Base-by-base conservation (phyloP, 495 filamentous ascomycete genomes). In the Trichocladium antarcticum region DNA sequence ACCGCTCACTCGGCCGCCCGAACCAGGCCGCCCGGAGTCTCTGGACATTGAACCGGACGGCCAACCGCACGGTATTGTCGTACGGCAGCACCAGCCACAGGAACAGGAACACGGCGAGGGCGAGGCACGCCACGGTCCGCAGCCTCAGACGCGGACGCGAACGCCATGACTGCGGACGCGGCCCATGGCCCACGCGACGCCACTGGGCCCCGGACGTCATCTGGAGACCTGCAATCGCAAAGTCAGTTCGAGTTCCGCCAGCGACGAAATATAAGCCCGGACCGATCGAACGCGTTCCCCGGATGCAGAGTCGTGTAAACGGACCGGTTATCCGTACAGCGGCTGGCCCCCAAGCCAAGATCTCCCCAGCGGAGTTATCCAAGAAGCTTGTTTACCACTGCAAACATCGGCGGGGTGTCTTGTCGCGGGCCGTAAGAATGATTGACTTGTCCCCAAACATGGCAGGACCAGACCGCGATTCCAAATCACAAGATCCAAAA, bases 41-140 rank as follows among this genome's bases (percentile, higher is more conserved):
- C n/a, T 48, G 41, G 8, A 42, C 2, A 17, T 62, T 57, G 27
- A 50, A 64, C 24, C 53, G 44, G 11, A 60, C 29, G 12, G 50
- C 55, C 15, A 60, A 48, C 4, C 55, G 58, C 17, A 49, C 28
- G 9, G 48, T 8, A 29, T 50, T 58, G 28, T 64, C 59, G 43
- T 55, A 51, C 7, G 61, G 59, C 9, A 64, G 49, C 1, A 56
- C 24, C 19, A 54, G 15, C 50, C 47, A 56, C 16, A 50, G 16
- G 40, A 53, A 35, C 11, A 58, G 24, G 15, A 58, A 36, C 5
- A 46, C 1, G 22, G 22, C 36, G 6, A 51, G 28, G 12, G 27
- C 29, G 15, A 37, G 15, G 35, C 15, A 17, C 1, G 24, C 3
- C 24, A 51, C 0, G 32, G 16, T 14, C 17, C 42, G 39, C 19